Evolutionary conservation across 2,329 filamentous ascomycete species (phyloP).

Genomic region (Simplicillium sp.): DNA sequence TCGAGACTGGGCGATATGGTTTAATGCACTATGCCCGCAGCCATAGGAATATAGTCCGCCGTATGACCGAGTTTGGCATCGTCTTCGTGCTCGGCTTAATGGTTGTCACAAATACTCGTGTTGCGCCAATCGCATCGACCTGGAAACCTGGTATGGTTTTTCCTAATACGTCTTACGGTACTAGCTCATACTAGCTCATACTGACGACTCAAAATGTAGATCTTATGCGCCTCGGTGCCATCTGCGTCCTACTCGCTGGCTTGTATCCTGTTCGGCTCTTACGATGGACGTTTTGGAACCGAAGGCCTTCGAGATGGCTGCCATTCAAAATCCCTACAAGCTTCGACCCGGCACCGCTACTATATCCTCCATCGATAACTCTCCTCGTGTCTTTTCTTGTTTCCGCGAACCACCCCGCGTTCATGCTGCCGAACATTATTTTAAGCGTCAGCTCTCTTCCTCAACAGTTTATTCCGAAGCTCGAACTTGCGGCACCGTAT

Average conservation of each 20-base stretch:
- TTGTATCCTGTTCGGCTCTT: conserved; percentile 52
- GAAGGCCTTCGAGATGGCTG: conserved; percentile 24
- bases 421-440: conserved; percentile 72
- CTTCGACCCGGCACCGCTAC: conserved; percentile 87
- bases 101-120: conserved; percentile 35
- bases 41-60: conserved; percentile 41
- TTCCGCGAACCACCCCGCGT: conserved; percentile 47
- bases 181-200: conserved; percentile 3
- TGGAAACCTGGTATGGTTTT: conserved; percentile 39
- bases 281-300: conserved; percentile 33
- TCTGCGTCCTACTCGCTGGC: conserved; percentile 30
- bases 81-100: conserved; percentile 38
- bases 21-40: conserved; percentile 20
- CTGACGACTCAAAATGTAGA: conserved; percentile 24
- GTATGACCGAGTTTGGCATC: conserved; percentile 42
- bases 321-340: conserved; percentile 53
- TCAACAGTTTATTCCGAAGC: conserved; percentile 58
- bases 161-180: background rate
- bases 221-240: conserved; percentile 24
- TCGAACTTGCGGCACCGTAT: conserved; percentile 44
- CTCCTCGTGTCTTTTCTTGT: conserved; percentile 69
- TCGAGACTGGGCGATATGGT: background rate
- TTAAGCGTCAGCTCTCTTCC: conserved; percentile 72
- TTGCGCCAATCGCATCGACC: conserved; percentile 30
- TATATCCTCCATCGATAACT: conserved; percentile 75